Evolutionary conservation across 2,329 filamentous ascomycete species (phyloP).

Genomic region (Monilinia polystroma): DNA sequence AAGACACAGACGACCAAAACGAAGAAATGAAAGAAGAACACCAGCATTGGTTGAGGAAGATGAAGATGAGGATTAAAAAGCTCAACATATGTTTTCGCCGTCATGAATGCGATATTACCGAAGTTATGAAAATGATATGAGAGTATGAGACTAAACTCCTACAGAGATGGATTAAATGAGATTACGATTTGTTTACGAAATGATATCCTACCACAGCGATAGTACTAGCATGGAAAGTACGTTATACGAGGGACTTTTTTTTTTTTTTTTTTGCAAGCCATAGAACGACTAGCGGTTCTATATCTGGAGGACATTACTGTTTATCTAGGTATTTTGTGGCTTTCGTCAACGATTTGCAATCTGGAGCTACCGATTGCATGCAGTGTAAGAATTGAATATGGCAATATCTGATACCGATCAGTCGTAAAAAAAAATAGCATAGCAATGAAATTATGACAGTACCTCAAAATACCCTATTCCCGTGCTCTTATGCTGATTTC

Average conservation of each 20-base stretch:
- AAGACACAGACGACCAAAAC: slow-evolving; percentile 63
- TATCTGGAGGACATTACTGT: not conserved
- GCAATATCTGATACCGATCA: not conserved
- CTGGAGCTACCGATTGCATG: not conserved
- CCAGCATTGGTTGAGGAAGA: slow-evolving; percentile 74
- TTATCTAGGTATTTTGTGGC: not conserved
- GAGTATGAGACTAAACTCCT: not conserved
- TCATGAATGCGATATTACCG: slow-evolving; percentile 7
- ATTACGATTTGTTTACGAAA: slow-evolving; percentile 28
- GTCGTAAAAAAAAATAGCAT: slow-evolving; percentile 3
- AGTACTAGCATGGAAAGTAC: slow-evolving; percentile 13
- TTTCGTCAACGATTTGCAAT: slow-evolving; percentile 3
- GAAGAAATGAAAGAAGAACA: slow-evolving; percentile 66
- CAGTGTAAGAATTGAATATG: not conserved
- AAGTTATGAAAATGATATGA: slow-evolving; percentile 7
- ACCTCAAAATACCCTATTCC: not conserved
- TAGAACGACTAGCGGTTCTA: not conserved
- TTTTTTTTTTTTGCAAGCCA: slow-evolving; percentile 2
- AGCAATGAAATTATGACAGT: slow-evolving; percentile 7
- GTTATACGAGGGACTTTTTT: slow-evolving; percentile 3
- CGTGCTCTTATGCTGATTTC: not conserved
- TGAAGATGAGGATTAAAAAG: slow-evolving; percentile 49
- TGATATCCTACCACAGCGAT: slow-evolving; percentile 19
- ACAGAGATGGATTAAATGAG: slow-evolving; percentile 16
- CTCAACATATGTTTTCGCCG: not conserved